Evolutionary conservation across 140 eudicot genomes (phyloP).

Genomic region (Erigeron philadelphicus): DNA sequence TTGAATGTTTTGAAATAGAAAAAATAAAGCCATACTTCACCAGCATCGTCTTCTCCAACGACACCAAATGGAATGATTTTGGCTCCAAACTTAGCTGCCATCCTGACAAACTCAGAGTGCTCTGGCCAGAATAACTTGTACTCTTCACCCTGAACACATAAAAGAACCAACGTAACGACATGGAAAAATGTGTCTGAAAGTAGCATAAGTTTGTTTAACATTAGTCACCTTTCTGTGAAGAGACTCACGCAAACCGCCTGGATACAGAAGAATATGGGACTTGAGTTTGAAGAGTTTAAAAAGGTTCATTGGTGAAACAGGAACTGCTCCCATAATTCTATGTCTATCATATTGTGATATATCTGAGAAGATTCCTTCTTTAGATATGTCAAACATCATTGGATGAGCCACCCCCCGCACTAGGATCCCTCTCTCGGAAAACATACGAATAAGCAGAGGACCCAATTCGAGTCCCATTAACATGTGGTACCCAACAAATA

Average conservation of each 20-base stretch:
- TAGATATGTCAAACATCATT: conserved; percentile 44
- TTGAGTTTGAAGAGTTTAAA: conserved; percentile 52
- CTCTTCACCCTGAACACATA: conserved; percentile 69
- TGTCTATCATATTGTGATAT: conserved; percentile 44
- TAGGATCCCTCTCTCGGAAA: conserved; percentile 48
- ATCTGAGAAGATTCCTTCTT: conserved; percentile 45
- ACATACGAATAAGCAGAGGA: conserved; percentile 45
- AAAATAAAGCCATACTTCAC: conserved; percentile 30
- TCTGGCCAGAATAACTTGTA: conserved; percentile 88
- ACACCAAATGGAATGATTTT: conserved; percentile 81
- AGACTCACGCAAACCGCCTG: conserved; percentile 93
- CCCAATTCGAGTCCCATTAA: conserved; percentile 64
- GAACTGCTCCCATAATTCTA: conserved; percentile 86
- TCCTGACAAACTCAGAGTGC: conserved; percentile 80
- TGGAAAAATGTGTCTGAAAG: neutral
- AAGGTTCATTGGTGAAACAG: conserved; percentile 70
- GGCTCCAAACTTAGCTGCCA: conserved; percentile 96
- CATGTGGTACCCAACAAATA: conserved; percentile 84
- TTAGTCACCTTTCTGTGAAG: conserved; percentile 80
- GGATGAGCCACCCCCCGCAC: conserved; percentile 86
- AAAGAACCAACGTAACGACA: neutral
- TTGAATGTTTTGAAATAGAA: neutral
- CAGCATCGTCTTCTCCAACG: conserved; percentile 89
- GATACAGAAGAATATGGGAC: conserved; percentile 73
- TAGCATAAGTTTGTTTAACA: neutral